These are phyloP conservation scores for Fusarium palustre DNA, from an alignment of 2,329 filamentous ascomycete genomes.

Conservation along the genomic window DNA sequence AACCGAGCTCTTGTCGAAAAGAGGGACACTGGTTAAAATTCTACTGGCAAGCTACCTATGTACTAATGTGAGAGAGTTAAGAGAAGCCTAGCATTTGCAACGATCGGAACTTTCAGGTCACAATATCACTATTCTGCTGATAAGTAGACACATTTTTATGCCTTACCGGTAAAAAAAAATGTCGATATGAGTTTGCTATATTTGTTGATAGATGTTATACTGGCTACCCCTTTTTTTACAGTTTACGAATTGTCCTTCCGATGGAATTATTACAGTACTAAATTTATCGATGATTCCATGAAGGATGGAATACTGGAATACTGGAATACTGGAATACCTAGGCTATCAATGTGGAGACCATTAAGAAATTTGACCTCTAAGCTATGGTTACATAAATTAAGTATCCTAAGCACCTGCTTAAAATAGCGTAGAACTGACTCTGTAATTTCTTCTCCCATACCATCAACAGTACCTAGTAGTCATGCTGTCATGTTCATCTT, in stretches of 20 bases:
- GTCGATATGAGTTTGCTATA: background rate
- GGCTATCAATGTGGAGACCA: background rate
- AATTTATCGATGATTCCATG: conserved; percentile 4
- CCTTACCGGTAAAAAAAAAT: background rate
- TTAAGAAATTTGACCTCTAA: background rate
- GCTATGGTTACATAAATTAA: background rate
- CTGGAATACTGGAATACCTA: too few relatives aligned
- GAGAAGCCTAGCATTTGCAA: background rate
- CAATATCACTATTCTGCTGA: background rate
- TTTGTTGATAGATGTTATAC: background rate
- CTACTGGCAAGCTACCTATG: background rate
- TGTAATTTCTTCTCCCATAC: background rate
- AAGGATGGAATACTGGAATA: too few relatives aligned
- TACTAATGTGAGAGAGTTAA: background rate
- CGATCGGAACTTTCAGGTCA: background rate
- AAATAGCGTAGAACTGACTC: background rate
- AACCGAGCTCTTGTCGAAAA: background rate
- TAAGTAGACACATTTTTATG: background rate
- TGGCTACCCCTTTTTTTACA: background rate
- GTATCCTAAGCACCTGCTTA: background rate
- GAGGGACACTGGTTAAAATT: background rate
- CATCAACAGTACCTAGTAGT: too few relatives aligned
- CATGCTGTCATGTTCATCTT: background rate
- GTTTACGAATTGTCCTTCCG: background rate
- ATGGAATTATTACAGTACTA: too few relatives aligned